These are phyloP conservation scores for Plasmodium knowlesi DNA, from an alignment of 169 alveolate genomes.

Conservation along the genomic window DNA sequence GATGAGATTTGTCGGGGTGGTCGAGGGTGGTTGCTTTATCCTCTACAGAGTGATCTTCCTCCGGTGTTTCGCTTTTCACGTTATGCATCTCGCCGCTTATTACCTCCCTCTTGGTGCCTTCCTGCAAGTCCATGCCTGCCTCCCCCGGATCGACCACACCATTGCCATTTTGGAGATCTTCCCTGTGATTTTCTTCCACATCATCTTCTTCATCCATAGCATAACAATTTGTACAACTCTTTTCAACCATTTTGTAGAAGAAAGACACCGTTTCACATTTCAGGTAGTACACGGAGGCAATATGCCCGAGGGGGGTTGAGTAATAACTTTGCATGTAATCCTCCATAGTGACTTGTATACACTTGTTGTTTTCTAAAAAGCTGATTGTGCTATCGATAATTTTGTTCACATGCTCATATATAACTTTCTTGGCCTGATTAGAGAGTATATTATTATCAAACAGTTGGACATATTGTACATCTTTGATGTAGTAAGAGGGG, in stretches of 20 bases:
- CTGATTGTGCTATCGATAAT: slow-evolving; percentile 41
- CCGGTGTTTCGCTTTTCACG: not conserved
- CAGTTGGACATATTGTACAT: slow-evolving; percentile 63
- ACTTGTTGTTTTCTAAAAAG: slow-evolving; percentile 26
- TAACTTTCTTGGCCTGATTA: slow-evolving; percentile 18
- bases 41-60: not conserved
- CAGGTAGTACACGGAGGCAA: slow-evolving; percentile 29
- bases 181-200: slow-evolving; percentile 76
- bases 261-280: slow-evolving; percentile 50
- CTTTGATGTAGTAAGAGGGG: slow-evolving; percentile 83
- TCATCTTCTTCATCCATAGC: slow-evolving; percentile 54
- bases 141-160: not conserved
- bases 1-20: not conserved
- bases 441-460: slow-evolving; percentile 63
- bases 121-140: not conserved
- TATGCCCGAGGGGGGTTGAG: slow-evolving; percentile 37
- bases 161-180: not conserved
- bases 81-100: not conserved
- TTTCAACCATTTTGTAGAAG: slow-evolving; percentile 15
- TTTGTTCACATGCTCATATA: slow-evolving; percentile 40
- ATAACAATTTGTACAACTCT: not conserved
- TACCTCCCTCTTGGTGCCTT: not conserved
- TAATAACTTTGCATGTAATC: slow-evolving; percentile 14
- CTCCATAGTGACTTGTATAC: slow-evolving; percentile 32
- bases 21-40: not conserved